Evolutionary conservation across 78 protist genomes (phyloP), one percentile per base, ranked within the genome.

Genomic region (Planoprotostelium fungivorum): DNA sequence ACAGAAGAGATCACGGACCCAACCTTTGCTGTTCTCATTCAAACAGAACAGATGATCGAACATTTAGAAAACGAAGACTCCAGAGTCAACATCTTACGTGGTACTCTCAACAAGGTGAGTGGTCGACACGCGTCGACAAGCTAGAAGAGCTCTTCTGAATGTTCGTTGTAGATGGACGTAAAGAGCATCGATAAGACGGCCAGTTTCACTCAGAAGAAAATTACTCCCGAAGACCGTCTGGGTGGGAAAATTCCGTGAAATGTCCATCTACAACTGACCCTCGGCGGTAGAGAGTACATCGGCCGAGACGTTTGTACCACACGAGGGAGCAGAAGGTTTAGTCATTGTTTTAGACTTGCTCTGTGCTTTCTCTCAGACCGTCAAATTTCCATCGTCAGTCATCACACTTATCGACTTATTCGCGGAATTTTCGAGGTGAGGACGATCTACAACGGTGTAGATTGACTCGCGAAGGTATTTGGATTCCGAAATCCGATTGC

Each of bases 401-500:
- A 51, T 51, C 5, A 51, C 73, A 5, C 5, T 51, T 5, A 51
- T 51, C 73, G 31, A 51, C 16, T 16, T 51, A 5, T 16, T 51
- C 73, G 16, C 5, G 5, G 73, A 51, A 25, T 51, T 51, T 51
- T 51, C 73, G 73, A 51, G 73, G 73, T 51, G 31, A 51, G 73
- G 16, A 51, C 16, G 16, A n/a, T n/a, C n/a, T n/a, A n/a, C n/a
- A n/a, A n/a, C n/a, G n/a, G n/a, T n/a, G n/a, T n/a, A n/a, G n/a
- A 51, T 25, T 51, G 16, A 51, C 16, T 25, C 73, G 16, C 73
- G 73, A 51, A 51, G 73, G 5, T 36, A 90, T 88, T 63, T 93
- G 31, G 93, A 90, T 85, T 91, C 89, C 86, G 95, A 93, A 87
- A 89, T 92, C 39, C 35, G 91, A 63, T 87, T 93, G 35, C 92